Evolutionary conservation across 2,329 filamentous ascomycete species (phyloP).

Genomic region (Ophidiomyces ophidiicola): DNA sequence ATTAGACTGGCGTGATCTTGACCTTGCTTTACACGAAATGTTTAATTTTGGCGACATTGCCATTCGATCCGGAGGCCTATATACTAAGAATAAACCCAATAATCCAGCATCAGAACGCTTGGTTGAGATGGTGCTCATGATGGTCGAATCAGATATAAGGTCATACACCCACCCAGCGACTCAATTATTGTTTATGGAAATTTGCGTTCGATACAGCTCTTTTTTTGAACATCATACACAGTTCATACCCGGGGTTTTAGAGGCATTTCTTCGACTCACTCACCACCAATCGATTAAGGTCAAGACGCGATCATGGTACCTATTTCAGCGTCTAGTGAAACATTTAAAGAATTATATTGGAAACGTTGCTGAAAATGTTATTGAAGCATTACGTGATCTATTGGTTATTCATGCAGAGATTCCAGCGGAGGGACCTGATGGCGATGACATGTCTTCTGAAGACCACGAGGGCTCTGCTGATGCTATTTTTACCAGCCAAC

Average conservation of each 20-base stretch:
- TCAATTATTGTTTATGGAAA: slow-evolving; percentile 95
- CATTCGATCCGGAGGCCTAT: slow-evolving; percentile 76
- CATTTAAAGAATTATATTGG: slow-evolving; percentile 73
- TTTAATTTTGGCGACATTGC: slow-evolving; percentile 89
- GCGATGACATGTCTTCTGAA: slow-evolving; percentile 91
- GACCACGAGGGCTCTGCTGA: slow-evolving; percentile 84
- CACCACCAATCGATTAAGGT: slow-evolving; percentile 82
- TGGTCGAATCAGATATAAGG: slow-evolving; percentile 84
- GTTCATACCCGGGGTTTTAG: slow-evolving; percentile 73
- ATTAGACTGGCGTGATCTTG: slow-evolving; percentile 89
- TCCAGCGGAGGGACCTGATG: slow-evolving; percentile 58
- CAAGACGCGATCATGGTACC: slow-evolving; percentile 86
- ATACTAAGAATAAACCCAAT: slow-evolving; percentile 70
- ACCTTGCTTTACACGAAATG: slow-evolving; percentile 90
- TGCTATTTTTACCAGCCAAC: slow-evolving; percentile 76
- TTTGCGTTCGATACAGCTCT: slow-evolving; percentile 81
- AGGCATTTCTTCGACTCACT: slow-evolving; percentile 80
- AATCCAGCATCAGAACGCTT: slow-evolving; percentile 68
- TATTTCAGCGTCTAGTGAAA: slow-evolving; percentile 87
- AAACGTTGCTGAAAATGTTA: slow-evolving; percentile 80
- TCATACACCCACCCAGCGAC: slow-evolving; percentile 82
- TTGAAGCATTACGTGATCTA: slow-evolving; percentile 78
- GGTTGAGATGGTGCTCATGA: slow-evolving; percentile 84
- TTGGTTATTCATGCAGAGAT: slow-evolving; percentile 84
- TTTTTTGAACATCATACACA: slow-evolving; percentile 80